phyloP scores from a whole-genome alignment of 1,284 basidiomycete species.

The Albatrellus sp. region DNA sequence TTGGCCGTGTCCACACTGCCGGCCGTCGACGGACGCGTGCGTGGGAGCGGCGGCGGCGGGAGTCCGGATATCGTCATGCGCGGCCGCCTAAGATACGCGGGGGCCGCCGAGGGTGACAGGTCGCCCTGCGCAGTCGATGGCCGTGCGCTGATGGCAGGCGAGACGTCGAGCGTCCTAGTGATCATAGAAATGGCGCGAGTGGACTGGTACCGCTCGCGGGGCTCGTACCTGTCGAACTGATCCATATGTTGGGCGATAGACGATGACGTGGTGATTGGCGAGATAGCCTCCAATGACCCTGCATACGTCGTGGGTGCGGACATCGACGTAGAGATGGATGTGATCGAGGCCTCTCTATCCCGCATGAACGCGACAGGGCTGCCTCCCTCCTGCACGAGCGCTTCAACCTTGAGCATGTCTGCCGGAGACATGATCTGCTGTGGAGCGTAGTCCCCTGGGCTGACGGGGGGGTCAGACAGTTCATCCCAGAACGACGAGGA shows the following conservation, averaged over 20 bases:
- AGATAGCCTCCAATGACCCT: slow-evolving; percentile 2
- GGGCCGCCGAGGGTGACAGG: slow-evolving; percentile 11
- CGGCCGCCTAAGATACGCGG: neutral
- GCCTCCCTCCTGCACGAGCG: slow-evolving; percentile 19
- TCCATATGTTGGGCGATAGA: neutral
- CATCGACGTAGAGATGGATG: slow-evolving; percentile 7
- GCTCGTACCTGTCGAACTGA: too few relatives aligned
- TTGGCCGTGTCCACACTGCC: slow-evolving; percentile 12
- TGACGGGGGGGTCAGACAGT: slow-evolving; percentile 1
- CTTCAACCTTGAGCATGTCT: slow-evolving; percentile 48
- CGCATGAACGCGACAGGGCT: slow-evolving; percentile 21
- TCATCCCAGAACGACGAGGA: slow-evolving; percentile 40
- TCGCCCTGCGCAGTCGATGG: slow-evolving; percentile 20
- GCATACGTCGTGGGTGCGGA: slow-evolving; percentile 6
- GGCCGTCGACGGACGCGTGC: slow-evolving; percentile 9
- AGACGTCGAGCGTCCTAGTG: neutral
- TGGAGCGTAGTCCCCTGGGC: slow-evolving; percentile 30
- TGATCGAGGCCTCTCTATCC: slow-evolving; percentile 4
- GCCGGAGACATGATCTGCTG: slow-evolving; percentile 57
- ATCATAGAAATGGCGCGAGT: neutral
- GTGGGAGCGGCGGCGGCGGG: slow-evolving; percentile 12
- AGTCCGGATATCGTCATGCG: slow-evolving; percentile 8
- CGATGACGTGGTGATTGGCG: neutral
- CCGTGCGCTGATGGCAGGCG: slow-evolving; percentile 6
- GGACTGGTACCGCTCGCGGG: neutral